Evolutionary conservation across 352 stramenopile genomes (phyloP), one percentile per base, ranked within the genome.

Genomic region (Globisporangium camurandrum): DNA sequence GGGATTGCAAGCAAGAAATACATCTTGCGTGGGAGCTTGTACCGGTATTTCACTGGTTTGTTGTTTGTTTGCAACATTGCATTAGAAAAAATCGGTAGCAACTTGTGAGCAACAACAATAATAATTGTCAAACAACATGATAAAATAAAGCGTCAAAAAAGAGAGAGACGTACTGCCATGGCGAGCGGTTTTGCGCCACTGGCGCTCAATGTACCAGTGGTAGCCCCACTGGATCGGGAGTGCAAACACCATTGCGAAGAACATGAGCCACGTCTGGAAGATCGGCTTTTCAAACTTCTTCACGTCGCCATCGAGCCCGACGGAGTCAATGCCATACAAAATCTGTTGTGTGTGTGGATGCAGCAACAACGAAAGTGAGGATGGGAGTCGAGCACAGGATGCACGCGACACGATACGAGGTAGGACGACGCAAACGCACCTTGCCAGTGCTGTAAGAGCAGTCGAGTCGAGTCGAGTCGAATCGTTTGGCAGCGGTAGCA

Each of bases 251-350:
- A 98, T 98, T 34, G 92, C 91, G 8, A 97, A 66, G 67, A 98
- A 98, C 93, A 98, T 98, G 57, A 95, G 86, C 75, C 95, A 97
- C 16, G 94, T 98, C 70, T 97, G 89, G 71, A 97, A 97, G 42
- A 98, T 84, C 39, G 93, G 91, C 57, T 97, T 98, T 41, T 93
- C 72, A 61, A 98, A 98, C 39, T 86, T 80, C 67, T 97, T 94
- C 14, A 89, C 59, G 45, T 93, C 66, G 17, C 88, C 91, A 23
- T 88, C 73, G 10, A 96, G 75, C 4, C 90, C 93, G 24, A 94
- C 71, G 11, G 82, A 87, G 49, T 95, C 77, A 26, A 98, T 76
- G 26, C 77, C 77, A 56, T 98, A 97, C 69, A 98, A 73, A n/a
- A 96, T 89, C 75, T 98, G 83, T n/a, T n/a, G n/a, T 17, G 43